phyloP scores from a whole-genome alignment of 2,329 filamentous ascomycete species.

The Chaetomiaceae sp. region DNA sequence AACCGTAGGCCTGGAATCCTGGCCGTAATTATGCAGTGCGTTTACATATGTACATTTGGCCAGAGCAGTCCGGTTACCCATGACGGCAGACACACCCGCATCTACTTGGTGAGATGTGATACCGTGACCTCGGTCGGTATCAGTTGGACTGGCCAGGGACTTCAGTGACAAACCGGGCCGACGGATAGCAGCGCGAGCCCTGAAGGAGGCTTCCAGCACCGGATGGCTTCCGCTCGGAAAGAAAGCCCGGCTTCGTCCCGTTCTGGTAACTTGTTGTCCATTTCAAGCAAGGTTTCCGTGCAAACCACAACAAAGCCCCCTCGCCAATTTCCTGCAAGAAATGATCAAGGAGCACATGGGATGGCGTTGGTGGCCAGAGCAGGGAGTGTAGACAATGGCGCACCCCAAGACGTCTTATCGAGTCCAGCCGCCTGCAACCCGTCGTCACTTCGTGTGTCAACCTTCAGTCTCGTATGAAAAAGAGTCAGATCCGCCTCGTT shows the following conservation, averaged over 20 bases:
- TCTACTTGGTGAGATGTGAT: neutral
- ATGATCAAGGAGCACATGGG: constrained; percentile 2
- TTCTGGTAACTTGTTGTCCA: constrained; percentile 7
- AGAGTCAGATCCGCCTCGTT: neutral
- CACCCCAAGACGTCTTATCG: neutral
- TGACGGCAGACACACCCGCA: neutral
- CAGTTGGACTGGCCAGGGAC: neutral
- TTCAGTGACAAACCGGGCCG: constrained; percentile 5
- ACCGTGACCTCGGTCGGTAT: neutral
- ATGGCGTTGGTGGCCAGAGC: neutral
- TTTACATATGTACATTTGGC: neutral
- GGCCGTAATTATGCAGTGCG: neutral
- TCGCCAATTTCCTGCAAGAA: constrained; percentile 10
- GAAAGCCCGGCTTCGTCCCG: neutral
- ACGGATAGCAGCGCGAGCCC: neutral
- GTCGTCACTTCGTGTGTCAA: neutral
- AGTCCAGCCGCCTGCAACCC: neutral
- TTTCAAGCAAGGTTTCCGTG: constrained; percentile 9
- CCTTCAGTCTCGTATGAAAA: neutral
- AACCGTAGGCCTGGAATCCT: neutral
- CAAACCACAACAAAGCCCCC: neutral
- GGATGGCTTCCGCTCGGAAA: constrained; percentile 7
- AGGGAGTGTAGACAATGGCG: neutral
- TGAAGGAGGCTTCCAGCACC: neutral
- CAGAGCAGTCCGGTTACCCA: neutral